These are phyloP conservation scores for Penicillium dipodomyicola DNA, from an alignment of 495 filamentous ascomycete species.

Conservation along the genomic window DNA sequence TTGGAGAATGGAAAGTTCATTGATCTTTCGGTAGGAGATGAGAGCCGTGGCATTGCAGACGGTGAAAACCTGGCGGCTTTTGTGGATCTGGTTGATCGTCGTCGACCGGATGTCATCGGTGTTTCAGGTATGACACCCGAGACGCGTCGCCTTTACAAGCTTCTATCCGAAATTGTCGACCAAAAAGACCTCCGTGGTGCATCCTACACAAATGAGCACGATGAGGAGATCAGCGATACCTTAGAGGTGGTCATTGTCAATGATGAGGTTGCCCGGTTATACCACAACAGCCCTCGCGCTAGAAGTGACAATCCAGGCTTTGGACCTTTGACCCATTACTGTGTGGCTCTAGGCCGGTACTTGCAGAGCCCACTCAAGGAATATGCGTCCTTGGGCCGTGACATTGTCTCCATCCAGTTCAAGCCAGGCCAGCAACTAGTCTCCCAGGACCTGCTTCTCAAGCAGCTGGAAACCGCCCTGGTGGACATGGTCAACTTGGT, in stretches of 20 bases:
- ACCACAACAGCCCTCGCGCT: constrained; percentile 86
- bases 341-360: constrained; percentile 83
- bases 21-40: constrained; percentile 70
- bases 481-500: constrained; percentile 98
- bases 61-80: constrained; percentile 63
- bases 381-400: constrained; percentile 86
- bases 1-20: constrained; percentile 82
- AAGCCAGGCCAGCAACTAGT: constrained; percentile 87
- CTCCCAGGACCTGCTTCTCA: constrained; percentile 77
- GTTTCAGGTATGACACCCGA: constrained; percentile 89
- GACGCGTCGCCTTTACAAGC: constrained; percentile 76
- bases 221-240: constrained; percentile 60
- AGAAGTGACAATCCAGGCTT: constrained; percentile 75
- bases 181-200: constrained; percentile 70
- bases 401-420: constrained; percentile 81
- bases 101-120: constrained; percentile 85
- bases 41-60: constrained; percentile 60
- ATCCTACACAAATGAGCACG: constrained; percentile 63
- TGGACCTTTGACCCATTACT: constrained; percentile 75
- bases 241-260: constrained; percentile 90
- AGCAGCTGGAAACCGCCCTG: constrained; percentile 86
- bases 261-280: constrained; percentile 91
- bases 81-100: constrained; percentile 67
- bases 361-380: constrained; percentile 93
- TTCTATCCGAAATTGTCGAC: constrained; percentile 71